These are phyloP conservation scores for Nemania sp. DNA, from an alignment of 2,329 filamentous ascomycete species.

Conservation along the genomic window DNA sequence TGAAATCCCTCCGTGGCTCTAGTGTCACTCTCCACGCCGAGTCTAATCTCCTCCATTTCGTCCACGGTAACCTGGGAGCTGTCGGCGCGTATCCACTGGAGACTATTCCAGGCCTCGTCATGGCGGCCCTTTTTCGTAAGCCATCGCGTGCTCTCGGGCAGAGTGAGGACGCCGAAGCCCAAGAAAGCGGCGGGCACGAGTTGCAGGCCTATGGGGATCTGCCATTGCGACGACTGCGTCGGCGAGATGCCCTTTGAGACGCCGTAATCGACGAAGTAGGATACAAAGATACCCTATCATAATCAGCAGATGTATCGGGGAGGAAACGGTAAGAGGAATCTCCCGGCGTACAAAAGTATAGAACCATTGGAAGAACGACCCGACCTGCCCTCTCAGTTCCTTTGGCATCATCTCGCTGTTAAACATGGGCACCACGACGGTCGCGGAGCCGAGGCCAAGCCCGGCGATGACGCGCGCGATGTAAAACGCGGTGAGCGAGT, in stretches of 20 bases:
- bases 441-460: slow-evolving; percentile 40
- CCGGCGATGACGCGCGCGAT: slow-evolving; percentile 40
- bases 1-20: slow-evolving; percentile 50
- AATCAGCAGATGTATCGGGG: not conserved
- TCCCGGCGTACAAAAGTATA: slow-evolving; percentile 42
- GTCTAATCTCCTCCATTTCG: slow-evolving; percentile 57
- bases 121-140: slow-evolving; percentile 51
- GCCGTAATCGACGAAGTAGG: slow-evolving; percentile 59
- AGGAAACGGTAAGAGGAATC: not conserved
- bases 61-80: slow-evolving; percentile 41
- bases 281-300: slow-evolving; percentile 50
- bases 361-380: slow-evolving; percentile 57
- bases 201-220: slow-evolving; percentile 59
- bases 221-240: slow-evolving; percentile 53
- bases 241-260: slow-evolving; percentile 42
- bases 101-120: slow-evolving; percentile 51
- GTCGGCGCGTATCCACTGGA: slow-evolving; percentile 56
- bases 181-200: slow-evolving; percentile 52
- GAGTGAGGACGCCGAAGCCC: slow-evolving; percentile 52
- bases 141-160: slow-evolving; percentile 57
- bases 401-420: slow-evolving; percentile 47
- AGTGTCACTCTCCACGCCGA: slow-evolving; percentile 51
- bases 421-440: slow-evolving; percentile 48
- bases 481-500: slow-evolving; percentile 44
- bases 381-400: slow-evolving; percentile 52